Base-by-base conservation (phyloP, 192 early-diverging fungal species). In the Gaertneriomyces semiglobifer region DNA sequence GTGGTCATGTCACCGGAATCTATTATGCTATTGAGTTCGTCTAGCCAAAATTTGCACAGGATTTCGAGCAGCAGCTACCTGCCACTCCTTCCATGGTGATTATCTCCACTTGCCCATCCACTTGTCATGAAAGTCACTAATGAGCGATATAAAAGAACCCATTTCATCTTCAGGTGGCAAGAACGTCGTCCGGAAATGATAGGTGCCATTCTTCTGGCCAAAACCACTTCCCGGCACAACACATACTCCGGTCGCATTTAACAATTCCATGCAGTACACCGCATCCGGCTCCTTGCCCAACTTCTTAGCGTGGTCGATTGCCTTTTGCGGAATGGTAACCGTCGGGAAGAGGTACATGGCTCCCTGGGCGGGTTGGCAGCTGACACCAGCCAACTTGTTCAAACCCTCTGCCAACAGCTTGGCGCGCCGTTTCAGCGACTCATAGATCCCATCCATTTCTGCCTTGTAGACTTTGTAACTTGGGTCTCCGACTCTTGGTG, bases 291-390 rank as follows among this genome's bases (percentile, higher is more conserved):
- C 73, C 77, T 86, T 83, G 39, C 88, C 86, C 38, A 70, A 74
- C n/a, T 72, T 74, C 44, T 82, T 73, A 47, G 94, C 94, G 52
- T 87, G 91, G 44, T 82, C 86, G 20, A 96, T 77, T 46, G 93
- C 92, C 61, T 84, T 87, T 57, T 75, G 57, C 18, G 94, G 90
- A 7, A 97, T 71, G 47, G 66, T 65, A 58, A 98, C 86, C 39
- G 70, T 78, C 12, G 96, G 96, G 85, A 97, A 97, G 59, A 95
- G 81, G 78, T 99, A 99, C 94, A 99, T 94, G 58, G 96, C 90
- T 55, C 96, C 96, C 72, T 80, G 77, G 1, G 95, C 92, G 58
- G 78, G 77, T 67, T 94, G 91, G 84, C 93, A 96, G 16, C 80
- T 84, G 64, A 92, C 86, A 20, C 88, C 89, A 72, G 92, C 89